Evolutionary conservation across 305 asterid genomes (phyloP), one percentile per base, ranked within the genome.

Genomic region (Salvia sclarea): DNA sequence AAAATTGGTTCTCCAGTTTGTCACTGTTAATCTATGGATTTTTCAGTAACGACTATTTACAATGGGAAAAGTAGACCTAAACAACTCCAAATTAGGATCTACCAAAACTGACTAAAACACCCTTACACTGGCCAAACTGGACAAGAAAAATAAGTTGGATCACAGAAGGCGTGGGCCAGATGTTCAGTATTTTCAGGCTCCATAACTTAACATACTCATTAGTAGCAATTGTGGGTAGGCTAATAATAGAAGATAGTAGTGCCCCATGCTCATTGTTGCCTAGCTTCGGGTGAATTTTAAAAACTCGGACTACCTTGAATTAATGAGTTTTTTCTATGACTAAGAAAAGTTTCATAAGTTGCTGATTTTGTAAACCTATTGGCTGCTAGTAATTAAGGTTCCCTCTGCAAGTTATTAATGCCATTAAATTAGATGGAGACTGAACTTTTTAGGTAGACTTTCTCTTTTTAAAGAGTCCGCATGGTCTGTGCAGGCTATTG

Each of bases 371-470:
- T 58, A 28, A 72, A 63, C 25, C 28, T 60, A 61, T 9, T 20
- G 60, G 30, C 64, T 72, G 50, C 31, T 20, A 58, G 44, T 28
- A 43, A 12, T 25, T 56, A 22, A 28, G 61, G 63, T 55, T 40
- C 33, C 18, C 17, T 20, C 37, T 24, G 56, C 37, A 21, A 43
- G 25, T 9, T 66, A 22, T 56, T 45, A 65, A 66, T 28, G 69
- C n/a, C 50, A 52, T 44, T 68, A 57, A 73, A 50, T 50, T 31
- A 50, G 67, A 56, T 55, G 58, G 59, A n/a, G n/a, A n/a, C n/a
- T n/a, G n/a, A n/a, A n/a, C n/a, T n/a, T n/a, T n/a, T 40, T 58
- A 59, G 30, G 35, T 8, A 8, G 60, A 38, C 69, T 68, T n/a
- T 72, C 53, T 31, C 16, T 22, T n/a, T 44, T 48, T 40, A 64